Evolutionary conservation across 345 rosid species (phyloP).

Genomic region (Salix suchowensis): DNA sequence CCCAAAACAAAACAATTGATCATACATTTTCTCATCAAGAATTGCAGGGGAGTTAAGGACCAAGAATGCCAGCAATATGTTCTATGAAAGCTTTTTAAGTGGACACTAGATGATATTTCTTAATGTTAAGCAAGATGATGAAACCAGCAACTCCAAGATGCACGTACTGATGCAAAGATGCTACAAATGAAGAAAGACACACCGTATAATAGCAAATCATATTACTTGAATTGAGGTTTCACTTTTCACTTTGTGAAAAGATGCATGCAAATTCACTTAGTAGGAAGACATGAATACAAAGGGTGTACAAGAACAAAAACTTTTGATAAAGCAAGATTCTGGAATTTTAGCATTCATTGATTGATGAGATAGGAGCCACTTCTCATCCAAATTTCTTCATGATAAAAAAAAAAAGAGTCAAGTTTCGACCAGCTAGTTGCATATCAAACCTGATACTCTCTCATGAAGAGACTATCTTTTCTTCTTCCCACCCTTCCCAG

Average conservation of each 20-base stretch:
- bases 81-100: neutral
- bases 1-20: neutral
- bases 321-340: neutral
- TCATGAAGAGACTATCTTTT: constrained; percentile 48
- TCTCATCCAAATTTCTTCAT: neutral
- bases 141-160: neutral
- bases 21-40: neutral
- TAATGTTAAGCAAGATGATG: neutral
- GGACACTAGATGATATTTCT: neutral
- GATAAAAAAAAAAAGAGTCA: neutral
- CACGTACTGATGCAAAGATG: too few relatives aligned
- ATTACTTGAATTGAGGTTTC: neutral
- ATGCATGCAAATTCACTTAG: neutral
- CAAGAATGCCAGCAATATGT: neutral
- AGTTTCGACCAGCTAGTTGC: neutral
- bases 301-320: neutral
- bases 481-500: constrained; percentile 81
- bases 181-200: neutral
- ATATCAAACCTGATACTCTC: neutral
- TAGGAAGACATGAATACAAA: neutral
- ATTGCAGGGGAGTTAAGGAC: neutral
- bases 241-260: neutral
- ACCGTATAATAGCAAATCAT: neutral
- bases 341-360: neutral
- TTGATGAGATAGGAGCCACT: neutral